phyloP scores from a whole-genome alignment of 257 asterid species.

The Jaltomata sinuosa region DNA sequence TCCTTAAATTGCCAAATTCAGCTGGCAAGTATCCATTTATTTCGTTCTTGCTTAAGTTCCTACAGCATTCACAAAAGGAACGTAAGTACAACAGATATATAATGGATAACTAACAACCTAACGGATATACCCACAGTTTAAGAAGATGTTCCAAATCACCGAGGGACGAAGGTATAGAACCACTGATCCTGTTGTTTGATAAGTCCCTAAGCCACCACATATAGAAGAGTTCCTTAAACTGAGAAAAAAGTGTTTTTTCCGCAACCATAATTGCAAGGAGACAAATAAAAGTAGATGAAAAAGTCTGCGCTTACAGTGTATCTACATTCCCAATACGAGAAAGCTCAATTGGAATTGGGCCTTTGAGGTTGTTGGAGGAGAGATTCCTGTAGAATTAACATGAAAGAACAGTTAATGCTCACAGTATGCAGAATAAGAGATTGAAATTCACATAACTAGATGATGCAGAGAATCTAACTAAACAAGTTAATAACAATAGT shows the following conservation, averaged over 20 bases:
- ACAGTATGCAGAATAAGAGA: background rate
- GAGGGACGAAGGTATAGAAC: conserved; percentile 71
- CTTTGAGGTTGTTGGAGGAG: conserved; percentile 60
- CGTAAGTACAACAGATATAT: background rate
- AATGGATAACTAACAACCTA: background rate
- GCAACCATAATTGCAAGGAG: background rate
- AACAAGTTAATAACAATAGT: background rate
- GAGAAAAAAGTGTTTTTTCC: background rate
- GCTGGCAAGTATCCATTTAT: conserved; percentile 68
- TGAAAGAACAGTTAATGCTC: background rate
- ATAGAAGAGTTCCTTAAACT: background rate
- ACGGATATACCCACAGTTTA: conserved; percentile 53
- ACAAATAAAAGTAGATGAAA: background rate
- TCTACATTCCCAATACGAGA: conserved; percentile 91
- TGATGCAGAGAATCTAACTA: background rate
- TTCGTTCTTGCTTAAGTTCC: conserved; percentile 74
- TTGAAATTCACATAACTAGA: background rate
- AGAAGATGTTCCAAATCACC: conserved; percentile 98
- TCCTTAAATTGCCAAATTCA: conserved; percentile 88
- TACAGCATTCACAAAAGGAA: conserved; percentile 9
- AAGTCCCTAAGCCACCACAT: conserved; percentile 52
- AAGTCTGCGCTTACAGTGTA: conserved; percentile 55
- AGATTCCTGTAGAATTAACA: conserved; percentile 43
- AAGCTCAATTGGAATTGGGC: conserved; percentile 86
- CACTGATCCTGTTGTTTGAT: conserved; percentile 64